Evolutionary conservation across 225 moss, liverwort and hornwort genomes (phyloP).

Genomic region (Bryum argenteum): DNA sequence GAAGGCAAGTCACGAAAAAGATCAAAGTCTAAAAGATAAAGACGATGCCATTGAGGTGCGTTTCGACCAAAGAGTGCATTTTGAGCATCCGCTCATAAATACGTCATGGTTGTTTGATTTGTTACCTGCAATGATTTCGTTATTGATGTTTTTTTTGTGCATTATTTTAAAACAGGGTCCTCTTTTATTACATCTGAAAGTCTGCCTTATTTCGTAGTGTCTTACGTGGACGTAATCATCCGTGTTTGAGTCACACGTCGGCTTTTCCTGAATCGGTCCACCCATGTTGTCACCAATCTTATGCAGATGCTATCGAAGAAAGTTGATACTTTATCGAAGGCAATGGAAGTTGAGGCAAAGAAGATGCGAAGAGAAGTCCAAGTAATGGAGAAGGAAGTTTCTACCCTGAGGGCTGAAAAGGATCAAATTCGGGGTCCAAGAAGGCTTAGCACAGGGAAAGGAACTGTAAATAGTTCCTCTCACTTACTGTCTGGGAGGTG

Average conservation of each 20-base stretch:
- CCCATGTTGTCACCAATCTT: slow-evolving; percentile 9
- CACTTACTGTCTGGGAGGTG: slow-evolving; percentile 56
- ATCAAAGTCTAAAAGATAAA: slow-evolving; percentile 96
- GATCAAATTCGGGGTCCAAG: slow-evolving; percentile 87
- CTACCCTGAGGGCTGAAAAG: slow-evolving; percentile 85
- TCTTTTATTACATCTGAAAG: neutral
- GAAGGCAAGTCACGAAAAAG: slow-evolving; percentile 85
- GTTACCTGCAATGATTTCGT: neutral
- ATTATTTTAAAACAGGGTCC: neutral
- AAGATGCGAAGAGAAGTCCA: slow-evolving; percentile 97
- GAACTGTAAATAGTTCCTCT: slow-evolving; percentile 88
- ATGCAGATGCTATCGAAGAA: slow-evolving; percentile 97
- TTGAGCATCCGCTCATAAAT: neutral
- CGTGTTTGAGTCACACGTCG: neutral
- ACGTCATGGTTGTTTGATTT: slow-evolving; percentile 11
- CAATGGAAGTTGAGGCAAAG: slow-evolving; percentile 97
- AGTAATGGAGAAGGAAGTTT: slow-evolving; percentile 91
- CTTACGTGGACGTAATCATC: slow-evolving; percentile 16
- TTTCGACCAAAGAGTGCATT: slow-evolving; percentile 6
- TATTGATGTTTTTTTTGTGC: neutral
- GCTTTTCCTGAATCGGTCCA: slow-evolving; percentile 14
- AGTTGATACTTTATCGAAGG: slow-evolving; percentile 90
- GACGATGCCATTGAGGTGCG: slow-evolving; percentile 96
- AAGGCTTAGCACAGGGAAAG: slow-evolving; percentile 79
- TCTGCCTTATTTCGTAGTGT: neutral